Conservation (phyloP, 2,329 filamentous ascomycete genomes). For the Cercospora sp. region DNA sequence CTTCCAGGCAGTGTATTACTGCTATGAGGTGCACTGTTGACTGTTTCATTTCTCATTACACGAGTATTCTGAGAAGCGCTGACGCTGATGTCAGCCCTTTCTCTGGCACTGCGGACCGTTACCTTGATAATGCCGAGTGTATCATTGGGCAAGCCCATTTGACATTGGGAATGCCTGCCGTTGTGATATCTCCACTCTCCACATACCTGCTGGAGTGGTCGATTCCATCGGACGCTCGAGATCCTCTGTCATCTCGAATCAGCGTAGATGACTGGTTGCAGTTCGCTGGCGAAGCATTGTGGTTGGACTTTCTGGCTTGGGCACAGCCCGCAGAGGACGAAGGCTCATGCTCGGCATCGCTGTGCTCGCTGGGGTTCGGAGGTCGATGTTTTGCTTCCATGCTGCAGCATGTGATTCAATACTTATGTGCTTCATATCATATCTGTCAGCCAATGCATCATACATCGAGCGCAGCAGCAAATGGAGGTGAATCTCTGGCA, state of each 20-base stretch:
- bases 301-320: neutral
- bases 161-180: neutral
- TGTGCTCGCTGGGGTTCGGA: neutral
- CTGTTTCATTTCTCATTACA: neutral
- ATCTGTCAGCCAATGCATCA: neutral
- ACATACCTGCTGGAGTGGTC: neutral
- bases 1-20: neutral
- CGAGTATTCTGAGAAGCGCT: neutral
- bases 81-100: neutral
- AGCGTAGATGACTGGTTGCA: neutral
- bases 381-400: neutral
- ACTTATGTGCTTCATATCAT: neutral
- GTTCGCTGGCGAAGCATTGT: neutral
- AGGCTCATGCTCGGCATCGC: neutral
- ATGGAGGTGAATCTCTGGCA: neutral
- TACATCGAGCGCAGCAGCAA: neutral
- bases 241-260: neutral
- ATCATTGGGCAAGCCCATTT: neutral
- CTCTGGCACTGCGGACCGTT: neutral
- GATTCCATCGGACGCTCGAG: neutral
- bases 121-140: neutral
- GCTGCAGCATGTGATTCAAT: neutral
- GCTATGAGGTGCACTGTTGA: neutral
- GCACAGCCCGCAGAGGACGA: neutral
- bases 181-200: neutral